A percentile compares a stretch with the other conserved stretches of the same genome.
phyloP scores from a whole-genome alignment of 768 basidiomycete species.

The Hortiboletus flavorubellus region DNA sequence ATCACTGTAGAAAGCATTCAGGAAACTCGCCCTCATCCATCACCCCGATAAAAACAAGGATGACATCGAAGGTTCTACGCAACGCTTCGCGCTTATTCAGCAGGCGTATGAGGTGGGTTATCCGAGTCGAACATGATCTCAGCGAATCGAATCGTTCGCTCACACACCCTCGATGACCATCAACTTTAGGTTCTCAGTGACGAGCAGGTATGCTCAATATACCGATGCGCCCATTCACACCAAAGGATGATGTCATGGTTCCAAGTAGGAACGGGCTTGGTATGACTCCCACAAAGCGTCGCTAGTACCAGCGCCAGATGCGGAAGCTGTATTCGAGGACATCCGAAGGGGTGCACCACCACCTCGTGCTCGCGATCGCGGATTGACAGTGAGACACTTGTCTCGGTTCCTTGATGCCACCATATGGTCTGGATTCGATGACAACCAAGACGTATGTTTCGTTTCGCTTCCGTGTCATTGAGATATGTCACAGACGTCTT shows the following conservation, averaged over 20 bases:
- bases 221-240: not conserved
- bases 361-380: conserved; percentile 58
- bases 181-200: conserved; percentile 89
- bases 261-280: conserved; percentile 92
- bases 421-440: conserved; percentile 64
- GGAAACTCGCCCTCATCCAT: conserved; percentile 78
- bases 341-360: conserved; percentile 67
- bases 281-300: conserved; percentile 92
- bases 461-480: not conserved
- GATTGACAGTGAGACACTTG: conserved; percentile 77
- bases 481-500: not conserved
- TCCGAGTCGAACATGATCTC: not conserved
- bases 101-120: conserved; percentile 88
- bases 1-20: conserved; percentile 65
- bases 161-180: not conserved
- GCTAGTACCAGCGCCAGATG: conserved; percentile 77
- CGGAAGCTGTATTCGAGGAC: conserved; percentile 80
- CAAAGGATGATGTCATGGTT: conserved; percentile 13
- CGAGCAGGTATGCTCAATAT: conserved; percentile 67
- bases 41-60: conserved; percentile 88
- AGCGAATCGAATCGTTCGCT: not conserved
- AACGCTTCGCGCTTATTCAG: conserved; percentile 83
- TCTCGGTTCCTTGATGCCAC: conserved; percentile 79
- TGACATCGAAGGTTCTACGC: conserved; percentile 81
- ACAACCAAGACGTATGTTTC: conserved; percentile 52